These are phyloP conservation scores for Rhypophila decipiens DNA, from an alignment of 495 filamentous ascomycete species.

Conservation along the genomic window DNA sequence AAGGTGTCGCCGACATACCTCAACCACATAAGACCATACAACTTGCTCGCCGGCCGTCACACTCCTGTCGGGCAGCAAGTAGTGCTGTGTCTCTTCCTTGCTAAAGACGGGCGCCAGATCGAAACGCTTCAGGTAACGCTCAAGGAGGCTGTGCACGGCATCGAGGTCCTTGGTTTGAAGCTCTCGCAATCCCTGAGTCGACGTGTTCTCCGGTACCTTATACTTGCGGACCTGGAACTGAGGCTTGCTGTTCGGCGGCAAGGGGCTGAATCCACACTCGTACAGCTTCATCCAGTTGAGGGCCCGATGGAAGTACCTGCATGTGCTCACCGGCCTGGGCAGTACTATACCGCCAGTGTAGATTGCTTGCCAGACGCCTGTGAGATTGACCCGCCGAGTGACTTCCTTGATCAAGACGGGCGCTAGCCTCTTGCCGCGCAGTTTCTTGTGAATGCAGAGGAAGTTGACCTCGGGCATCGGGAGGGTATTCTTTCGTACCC, in stretches of 20 bases:
- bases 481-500: constrained; percentile 68
- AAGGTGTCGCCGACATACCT: constrained; percentile 39
- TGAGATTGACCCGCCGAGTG: constrained; percentile 78
- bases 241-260: constrained; percentile 75
- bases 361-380: constrained; percentile 84
- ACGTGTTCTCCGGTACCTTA: constrained; percentile 62
- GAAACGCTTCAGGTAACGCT: constrained; percentile 71
- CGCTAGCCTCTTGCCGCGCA: constrained; percentile 83
- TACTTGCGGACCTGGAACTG: constrained; percentile 74
- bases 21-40: constrained; percentile 87
- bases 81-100: constrained; percentile 76
- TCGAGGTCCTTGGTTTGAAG: constrained; percentile 82
- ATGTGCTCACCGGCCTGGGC: constrained; percentile 84
- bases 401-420: constrained; percentile 96
- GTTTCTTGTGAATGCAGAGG: constrained; percentile 95
- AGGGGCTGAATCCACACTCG: constrained; percentile 82
- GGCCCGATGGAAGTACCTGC: constrained; percentile 88
- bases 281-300: constrained; percentile 93
- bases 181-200: constrained; percentile 64
- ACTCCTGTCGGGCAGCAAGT: constrained; percentile 66
- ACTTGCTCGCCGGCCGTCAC: constrained; percentile 66
- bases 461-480: constrained; percentile 92
- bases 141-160: constrained; percentile 65
- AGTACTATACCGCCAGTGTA: constrained; percentile 90
- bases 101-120: constrained; percentile 78